A percentile compares a stretch with the other conserved stretches of the same genome.
These are phyloP conservation scores for Sporodiniella umbellata DNA, from an alignment of 371 early-diverging fungal genomes.

Conservation along the genomic window DNA sequence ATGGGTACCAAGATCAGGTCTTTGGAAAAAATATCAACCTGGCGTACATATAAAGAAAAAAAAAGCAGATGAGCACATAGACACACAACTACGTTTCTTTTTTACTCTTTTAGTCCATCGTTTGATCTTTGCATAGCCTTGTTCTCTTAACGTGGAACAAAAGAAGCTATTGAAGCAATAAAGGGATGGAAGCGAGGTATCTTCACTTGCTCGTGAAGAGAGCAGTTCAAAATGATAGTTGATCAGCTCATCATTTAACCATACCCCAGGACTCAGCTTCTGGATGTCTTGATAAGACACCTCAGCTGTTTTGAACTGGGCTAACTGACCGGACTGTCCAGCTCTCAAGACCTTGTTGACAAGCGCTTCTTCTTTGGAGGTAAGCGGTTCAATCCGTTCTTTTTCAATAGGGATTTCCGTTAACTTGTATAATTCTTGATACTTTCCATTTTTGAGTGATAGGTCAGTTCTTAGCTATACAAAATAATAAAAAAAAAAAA, in stretches of 20 bases:
- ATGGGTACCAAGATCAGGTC: slow-evolving; percentile 87
- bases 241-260: slow-evolving; percentile 94
- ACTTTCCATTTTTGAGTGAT: background rate
- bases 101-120: slow-evolving; percentile 81
- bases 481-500: no score
- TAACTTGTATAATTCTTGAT: slow-evolving; percentile 4
- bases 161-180: slow-evolving; percentile 92
- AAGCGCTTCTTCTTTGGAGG: slow-evolving; percentile 29
- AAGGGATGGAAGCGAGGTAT: slow-evolving; percentile 49
- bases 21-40: slow-evolving; percentile 76
- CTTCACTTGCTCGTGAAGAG: slow-evolving; percentile 54
- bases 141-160: slow-evolving; percentile 64
- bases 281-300: slow-evolving; percentile 58
- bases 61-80: no score
- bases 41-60: background rate
- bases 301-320: slow-evolving; percentile 62
- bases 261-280: slow-evolving; percentile 71
- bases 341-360: slow-evolving; percentile 26
- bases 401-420: background rate
- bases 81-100: no score
- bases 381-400: slow-evolving; percentile 21
- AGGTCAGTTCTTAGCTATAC: no score
- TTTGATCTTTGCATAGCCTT: slow-evolving; percentile 73
- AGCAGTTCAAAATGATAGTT: slow-evolving; percentile 86
- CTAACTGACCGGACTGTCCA: slow-evolving; percentile 32